phyloP scores from a whole-genome alignment of 2,329 filamentous ascomycete genomes.

The Microsporum canis region DNA sequence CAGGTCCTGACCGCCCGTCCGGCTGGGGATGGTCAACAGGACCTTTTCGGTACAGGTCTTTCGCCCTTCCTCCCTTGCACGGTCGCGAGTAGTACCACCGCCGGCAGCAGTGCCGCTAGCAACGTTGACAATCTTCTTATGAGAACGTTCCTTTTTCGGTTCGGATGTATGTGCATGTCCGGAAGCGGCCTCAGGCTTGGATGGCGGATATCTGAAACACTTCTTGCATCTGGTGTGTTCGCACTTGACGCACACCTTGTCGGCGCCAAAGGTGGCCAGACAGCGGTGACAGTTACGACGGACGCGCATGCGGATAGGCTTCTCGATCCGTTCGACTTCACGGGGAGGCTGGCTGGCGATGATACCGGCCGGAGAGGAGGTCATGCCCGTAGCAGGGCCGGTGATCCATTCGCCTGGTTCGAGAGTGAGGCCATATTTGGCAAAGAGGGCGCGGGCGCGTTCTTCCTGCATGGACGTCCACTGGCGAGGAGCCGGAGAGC shows the following conservation, averaged over 20 bases:
- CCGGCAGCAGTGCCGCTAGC: conserved; percentile 16
- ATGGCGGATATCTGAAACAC: conserved; percentile 63
- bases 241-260: conserved; percentile 65
- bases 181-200: conserved; percentile 44
- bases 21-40: conserved; percentile 45
- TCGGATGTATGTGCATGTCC: conserved; percentile 33
- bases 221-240: conserved; percentile 69
- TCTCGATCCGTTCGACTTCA: conserved; percentile 31
- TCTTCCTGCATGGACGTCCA: conserved; percentile 33
- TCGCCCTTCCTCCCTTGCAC: conserved; percentile 13
- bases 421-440: conserved; percentile 37
- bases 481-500: conserved; percentile 15
- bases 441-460: conserved; percentile 35
- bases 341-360: neutral
- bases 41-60: conserved; percentile 32
- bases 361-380: conserved; percentile 6
- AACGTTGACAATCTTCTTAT: conserved; percentile 16
- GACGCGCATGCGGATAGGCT: conserved; percentile 38
- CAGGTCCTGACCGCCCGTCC: conserved; percentile 57
- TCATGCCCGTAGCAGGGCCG: conserved; percentile 18
- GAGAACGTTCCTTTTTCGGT: conserved; percentile 17
- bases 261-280: conserved; percentile 58
- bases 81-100: neutral
- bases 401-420: conserved; percentile 34
- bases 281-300: conserved; percentile 65